These are phyloP conservation scores for Ogataea allantospora DNA, from an alignment of 805 yeast genomes.

Conservation along the genomic window DNA sequence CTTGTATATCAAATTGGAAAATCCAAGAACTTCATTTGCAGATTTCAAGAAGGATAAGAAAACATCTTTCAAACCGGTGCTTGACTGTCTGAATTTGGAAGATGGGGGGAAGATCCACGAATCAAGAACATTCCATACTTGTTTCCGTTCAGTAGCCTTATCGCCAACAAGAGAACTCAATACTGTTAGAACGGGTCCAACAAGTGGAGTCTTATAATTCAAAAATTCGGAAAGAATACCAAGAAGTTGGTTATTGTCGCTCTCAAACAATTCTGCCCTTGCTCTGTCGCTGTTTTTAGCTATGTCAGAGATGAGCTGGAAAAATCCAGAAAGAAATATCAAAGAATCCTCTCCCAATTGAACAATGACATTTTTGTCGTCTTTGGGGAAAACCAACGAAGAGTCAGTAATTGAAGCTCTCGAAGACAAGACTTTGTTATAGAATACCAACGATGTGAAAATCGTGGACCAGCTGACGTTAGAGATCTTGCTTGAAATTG, in stretches of 20 bases:
- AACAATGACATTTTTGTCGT: conserved; percentile 31
- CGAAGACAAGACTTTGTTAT: conserved; percentile 29
- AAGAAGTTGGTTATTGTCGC: conserved; percentile 34
- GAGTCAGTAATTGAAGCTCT: conserved; percentile 1
- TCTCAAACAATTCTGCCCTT: conserved; percentile 31
- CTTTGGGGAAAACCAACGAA: background rate
- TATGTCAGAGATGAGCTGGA: conserved; percentile 60
- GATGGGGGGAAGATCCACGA: conserved; percentile 55
- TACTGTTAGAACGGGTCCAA: conserved; percentile 55
- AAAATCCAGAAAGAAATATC: conserved; percentile 68
- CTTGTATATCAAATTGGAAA: conserved; percentile 50
- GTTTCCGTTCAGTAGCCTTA: conserved; percentile 40
- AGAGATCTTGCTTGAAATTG: conserved; percentile 28
- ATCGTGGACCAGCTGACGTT: conserved; percentile 38
- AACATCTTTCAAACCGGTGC: conserved; percentile 37
- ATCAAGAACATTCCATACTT: conserved; percentile 71
- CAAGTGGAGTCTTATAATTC: conserved; percentile 27
- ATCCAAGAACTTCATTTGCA: conserved; percentile 58
- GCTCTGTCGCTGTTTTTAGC: conserved; percentile 41
- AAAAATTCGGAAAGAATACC: conserved; percentile 29
- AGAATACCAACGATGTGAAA: conserved; percentile 34
- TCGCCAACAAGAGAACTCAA: conserved; percentile 55
- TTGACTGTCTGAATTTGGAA: conserved; percentile 16
- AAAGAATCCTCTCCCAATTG: conserved; percentile 81
- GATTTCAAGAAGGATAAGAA: conserved; percentile 47